phyloP scores from a whole-genome alignment of 345 rosid species.

The Arabis hirsuta region DNA sequence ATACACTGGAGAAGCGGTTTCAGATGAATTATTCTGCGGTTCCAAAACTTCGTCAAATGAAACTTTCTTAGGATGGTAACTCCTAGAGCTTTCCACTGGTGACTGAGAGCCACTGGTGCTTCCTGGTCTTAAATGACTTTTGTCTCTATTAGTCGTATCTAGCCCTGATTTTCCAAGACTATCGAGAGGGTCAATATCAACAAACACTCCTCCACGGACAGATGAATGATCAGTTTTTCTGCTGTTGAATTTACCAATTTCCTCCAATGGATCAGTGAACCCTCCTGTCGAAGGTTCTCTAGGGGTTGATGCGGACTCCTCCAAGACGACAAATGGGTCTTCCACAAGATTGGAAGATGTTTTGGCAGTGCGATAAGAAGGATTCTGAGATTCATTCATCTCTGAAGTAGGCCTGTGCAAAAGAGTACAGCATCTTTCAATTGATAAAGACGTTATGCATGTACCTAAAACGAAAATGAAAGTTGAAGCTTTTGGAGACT shows the following conservation, averaged over 20 bases:
- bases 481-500: neutral
- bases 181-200: slow-evolving; percentile 69
- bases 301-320: slow-evolving; percentile 54
- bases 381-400: slow-evolving; percentile 47
- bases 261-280: slow-evolving; percentile 56
- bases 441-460: neutral
- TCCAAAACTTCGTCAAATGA: slow-evolving; percentile 52
- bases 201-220: slow-evolving; percentile 52
- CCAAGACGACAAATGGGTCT: slow-evolving; percentile 66
- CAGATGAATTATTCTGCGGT: slow-evolving; percentile 46
- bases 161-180: slow-evolving; percentile 64
- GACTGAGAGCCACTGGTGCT: slow-evolving; percentile 50
- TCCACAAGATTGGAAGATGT: slow-evolving; percentile 51
- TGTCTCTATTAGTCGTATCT: slow-evolving; percentile 51
- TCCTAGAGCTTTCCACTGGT: slow-evolving; percentile 49
- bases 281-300: slow-evolving; percentile 47
- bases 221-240: slow-evolving; percentile 50
- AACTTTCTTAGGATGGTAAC: slow-evolving; percentile 47
- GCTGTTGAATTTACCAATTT: slow-evolving; percentile 51
- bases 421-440: slow-evolving; percentile 18
- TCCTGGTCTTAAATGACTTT: slow-evolving; percentile 59
- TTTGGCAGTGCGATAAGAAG: slow-evolving; percentile 49
- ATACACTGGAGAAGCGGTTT: slow-evolving; percentile 50
- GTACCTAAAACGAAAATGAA: neutral
- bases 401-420: slow-evolving; percentile 56